phyloP scores from a whole-genome alignment of 495 filamentous ascomycete genomes.

The Aspergillus homomorphus region DNA sequence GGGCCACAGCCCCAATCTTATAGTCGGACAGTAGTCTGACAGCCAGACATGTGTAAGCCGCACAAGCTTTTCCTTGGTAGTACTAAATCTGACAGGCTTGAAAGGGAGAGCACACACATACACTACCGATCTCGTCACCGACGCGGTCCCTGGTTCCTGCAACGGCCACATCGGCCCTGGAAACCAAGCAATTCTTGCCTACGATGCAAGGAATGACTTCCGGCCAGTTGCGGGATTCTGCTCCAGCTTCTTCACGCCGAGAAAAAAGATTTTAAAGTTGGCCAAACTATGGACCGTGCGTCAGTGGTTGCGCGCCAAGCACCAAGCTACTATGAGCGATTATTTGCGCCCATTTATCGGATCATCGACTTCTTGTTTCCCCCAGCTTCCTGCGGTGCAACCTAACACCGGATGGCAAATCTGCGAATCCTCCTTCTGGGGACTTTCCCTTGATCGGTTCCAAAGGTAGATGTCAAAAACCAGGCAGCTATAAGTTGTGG shows the following conservation, averaged over 20 bases:
- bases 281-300: slow-evolving; percentile 7
- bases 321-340: slow-evolving; percentile 3
- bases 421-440: neutral
- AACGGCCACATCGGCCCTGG: neutral
- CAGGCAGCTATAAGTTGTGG: neutral
- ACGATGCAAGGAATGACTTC: neutral
- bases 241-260: neutral
- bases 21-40: neutral
- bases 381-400: neutral
- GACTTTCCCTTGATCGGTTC: neutral
- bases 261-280: neutral
- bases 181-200: neutral
- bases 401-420: neutral
- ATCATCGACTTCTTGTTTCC: neutral
- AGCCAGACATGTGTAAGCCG: no score
- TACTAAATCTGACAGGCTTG: neutral
- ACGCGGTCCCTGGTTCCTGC: neutral
- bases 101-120: neutral
- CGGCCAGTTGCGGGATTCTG: neutral
- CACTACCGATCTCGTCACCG: neutral
- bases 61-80: neutral
- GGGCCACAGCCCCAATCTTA: neutral
- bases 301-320: slow-evolving; percentile 1
- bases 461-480: neutral
- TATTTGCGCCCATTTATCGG: neutral